Evolutionary conservation across 192 early-diverging fungal species (phyloP), one percentile per base, ranked within the genome.

Genomic region (Podila horticola): DNA sequence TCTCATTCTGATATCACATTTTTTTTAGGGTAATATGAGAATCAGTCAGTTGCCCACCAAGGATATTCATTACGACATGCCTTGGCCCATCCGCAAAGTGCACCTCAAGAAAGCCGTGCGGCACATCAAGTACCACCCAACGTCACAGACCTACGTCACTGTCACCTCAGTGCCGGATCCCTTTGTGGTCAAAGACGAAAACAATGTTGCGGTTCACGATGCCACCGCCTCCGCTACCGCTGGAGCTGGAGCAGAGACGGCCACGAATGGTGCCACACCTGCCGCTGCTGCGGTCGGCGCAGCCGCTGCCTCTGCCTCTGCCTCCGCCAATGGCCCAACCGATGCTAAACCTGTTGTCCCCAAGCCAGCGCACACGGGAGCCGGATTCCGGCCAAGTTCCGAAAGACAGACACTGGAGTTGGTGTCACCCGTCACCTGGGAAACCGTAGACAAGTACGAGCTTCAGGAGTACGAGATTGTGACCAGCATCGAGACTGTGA

Each of bases 371-470:
- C 10, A 50, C 30, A 29, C 52, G 19, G 24, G 66, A 15, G 19
- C 30, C 49, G 89, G 82, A 8, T 90, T 92, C 72, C 82, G 87
- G 5, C 95, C 97, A 19, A 68, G 72, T 17, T 82, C 88, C 45
- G 86, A 90, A 15, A 82, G 84, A 20, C 96, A 90, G 74, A 88
- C 88, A 7, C 65, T 99, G 41, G 94, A 97, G 59, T 85, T 99
- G 57, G 87, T 99, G 17, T 98, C 97, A 20, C 96, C 97, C 2
- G 90, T 96, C 0, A 97, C 96, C 20, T 98, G 95, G 95, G 96
- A 98, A 70, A 96, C 93, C 15, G 94, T 97, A 0, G 97, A 98
- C 72, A 77, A 84, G 74, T 90, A 87, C 72, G 71, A 76, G 34
- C 85, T 99, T 71, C 91, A 93, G 30, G 91, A 90, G 71, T 90